Percentiles rank a stretch among this genome's conserved stretches.
These are phyloP conservation scores for Ophiostoma montium DNA, from an alignment of 2,329 filamentous ascomycete species.

Conservation along the genomic window DNA sequence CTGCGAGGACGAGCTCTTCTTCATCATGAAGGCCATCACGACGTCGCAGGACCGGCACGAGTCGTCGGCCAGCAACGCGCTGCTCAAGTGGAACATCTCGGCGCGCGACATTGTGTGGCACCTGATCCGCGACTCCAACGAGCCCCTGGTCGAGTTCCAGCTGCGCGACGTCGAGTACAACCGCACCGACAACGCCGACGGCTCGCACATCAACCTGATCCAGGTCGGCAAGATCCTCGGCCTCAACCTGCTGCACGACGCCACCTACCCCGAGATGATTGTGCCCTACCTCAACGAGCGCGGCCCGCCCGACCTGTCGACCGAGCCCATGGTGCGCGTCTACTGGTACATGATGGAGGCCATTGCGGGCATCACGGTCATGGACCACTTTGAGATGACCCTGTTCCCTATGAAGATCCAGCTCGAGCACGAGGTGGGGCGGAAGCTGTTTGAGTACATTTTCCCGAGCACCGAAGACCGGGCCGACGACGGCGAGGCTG, in stretches of 20 bases:
- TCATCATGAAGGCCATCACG: slow-evolving; percentile 99
- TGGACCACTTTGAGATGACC: slow-evolving; percentile 93
- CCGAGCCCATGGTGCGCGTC: slow-evolving; percentile 76
- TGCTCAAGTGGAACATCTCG: slow-evolving; percentile 87
- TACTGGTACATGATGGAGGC: slow-evolving; percentile 98
- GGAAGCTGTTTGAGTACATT: slow-evolving; percentile 91
- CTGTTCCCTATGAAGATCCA: slow-evolving; percentile 89
- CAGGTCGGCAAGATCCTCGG: slow-evolving; percentile 80
- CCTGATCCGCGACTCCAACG: slow-evolving; percentile 71
- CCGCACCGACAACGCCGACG: slow-evolving; percentile 91
- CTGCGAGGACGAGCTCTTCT: slow-evolving; percentile 95
- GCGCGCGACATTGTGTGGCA: slow-evolving; percentile 96
- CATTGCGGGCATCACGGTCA: slow-evolving; percentile 91
- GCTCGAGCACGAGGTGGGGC: slow-evolving; percentile 81
- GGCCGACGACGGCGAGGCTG: neutral
- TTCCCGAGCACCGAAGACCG: slow-evolving; percentile 64
- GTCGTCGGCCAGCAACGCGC: slow-evolving; percentile 52
- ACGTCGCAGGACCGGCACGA: slow-evolving; percentile 84
- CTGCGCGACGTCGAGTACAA: slow-evolving; percentile 84
- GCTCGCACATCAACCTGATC: slow-evolving; percentile 85
- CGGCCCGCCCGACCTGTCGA: slow-evolving; percentile 32
- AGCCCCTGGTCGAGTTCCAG: slow-evolving; percentile 86
- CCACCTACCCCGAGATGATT: slow-evolving; percentile 92
- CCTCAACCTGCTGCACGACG: slow-evolving; percentile 77
- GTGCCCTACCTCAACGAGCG: slow-evolving; percentile 67